Conservation (phyloP, 2,329 filamentous ascomycete genomes). For the Aureobasidium sp. region DNA sequence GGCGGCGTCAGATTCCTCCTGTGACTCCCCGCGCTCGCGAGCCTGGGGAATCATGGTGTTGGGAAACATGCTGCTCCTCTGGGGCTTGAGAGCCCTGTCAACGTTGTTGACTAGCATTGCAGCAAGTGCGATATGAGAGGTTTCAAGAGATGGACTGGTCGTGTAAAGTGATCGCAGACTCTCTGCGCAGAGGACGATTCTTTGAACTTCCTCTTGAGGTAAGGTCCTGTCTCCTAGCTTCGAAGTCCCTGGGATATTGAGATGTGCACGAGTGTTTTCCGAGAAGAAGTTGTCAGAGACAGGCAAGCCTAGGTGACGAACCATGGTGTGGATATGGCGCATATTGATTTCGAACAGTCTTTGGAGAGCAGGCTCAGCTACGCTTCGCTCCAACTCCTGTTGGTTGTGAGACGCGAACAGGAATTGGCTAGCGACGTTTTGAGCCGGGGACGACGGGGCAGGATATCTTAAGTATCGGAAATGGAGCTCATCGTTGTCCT, state of each 20-base stretch:
- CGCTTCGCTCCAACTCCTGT: not conserved
- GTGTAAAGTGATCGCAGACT: slow-evolving; percentile 14
- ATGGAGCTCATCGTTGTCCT: slow-evolving; percentile 33
- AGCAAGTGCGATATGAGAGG: slow-evolving; percentile 14
- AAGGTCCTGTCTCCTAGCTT: slow-evolving; percentile 13
- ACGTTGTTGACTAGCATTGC: not conserved
- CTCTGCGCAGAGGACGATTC: slow-evolving; percentile 14
- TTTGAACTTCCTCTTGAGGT: slow-evolving; percentile 12
- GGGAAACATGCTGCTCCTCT: not conserved
- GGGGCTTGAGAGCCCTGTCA: not conserved
- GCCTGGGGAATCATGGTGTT: not conserved
- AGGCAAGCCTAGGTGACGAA: slow-evolving; percentile 35
- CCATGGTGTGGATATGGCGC: slow-evolving; percentile 56
- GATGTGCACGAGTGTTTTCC: slow-evolving; percentile 5
- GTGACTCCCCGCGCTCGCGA: not conserved
- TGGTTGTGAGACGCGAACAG: not conserved
- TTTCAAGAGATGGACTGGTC: slow-evolving; percentile 10
- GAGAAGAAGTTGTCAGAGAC: slow-evolving; percentile 12
- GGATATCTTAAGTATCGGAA: slow-evolving; percentile 9
- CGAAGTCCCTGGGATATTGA: slow-evolving; percentile 12
- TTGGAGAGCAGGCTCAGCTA: slow-evolving; percentile 15
- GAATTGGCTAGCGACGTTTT: not conserved
- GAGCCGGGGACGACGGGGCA: not conserved
- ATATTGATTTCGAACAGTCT: slow-evolving; percentile 48
- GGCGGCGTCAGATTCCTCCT: not conserved